A percentile compares a stretch with the other conserved stretches of the same genome.
Conservation (phyloP, 441 rosid species). For the Mallotus repandus region DNA sequence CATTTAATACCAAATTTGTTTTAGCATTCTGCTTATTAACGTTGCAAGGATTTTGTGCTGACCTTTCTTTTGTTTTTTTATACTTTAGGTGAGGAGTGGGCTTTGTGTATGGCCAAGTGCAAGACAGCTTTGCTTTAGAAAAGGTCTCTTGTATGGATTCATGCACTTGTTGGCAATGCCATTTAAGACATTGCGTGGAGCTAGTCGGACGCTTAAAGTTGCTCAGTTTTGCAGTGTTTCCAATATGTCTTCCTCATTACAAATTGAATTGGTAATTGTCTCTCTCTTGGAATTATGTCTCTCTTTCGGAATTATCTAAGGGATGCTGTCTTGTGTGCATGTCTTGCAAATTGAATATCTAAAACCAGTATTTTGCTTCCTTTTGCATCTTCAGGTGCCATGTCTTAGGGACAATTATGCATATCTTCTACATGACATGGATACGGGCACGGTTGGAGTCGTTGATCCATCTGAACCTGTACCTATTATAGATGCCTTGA, state of each 20-base stretch:
- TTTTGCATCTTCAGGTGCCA: constrained; percentile 63
- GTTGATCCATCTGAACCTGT: constrained; percentile 95
- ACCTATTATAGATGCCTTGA: constrained; percentile 82
- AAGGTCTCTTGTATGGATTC: constrained; percentile 78
- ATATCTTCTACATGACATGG: constrained; percentile 84
- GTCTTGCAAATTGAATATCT: not conserved
- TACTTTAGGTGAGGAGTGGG: constrained; percentile 54
- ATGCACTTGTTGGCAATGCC: constrained; percentile 73
- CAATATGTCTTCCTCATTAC: constrained; percentile 69
- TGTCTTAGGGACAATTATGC: constrained; percentile 89
- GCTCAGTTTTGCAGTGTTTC: constrained; percentile 85
- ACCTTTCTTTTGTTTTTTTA: constrained; percentile 7
- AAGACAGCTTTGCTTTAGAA: constrained; percentile 76
- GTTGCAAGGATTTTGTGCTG: not conserved
- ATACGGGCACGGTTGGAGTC: constrained; percentile 97
- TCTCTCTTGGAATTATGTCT: no score
- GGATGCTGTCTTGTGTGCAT: constrained; percentile 1
- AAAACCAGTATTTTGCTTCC: not conserved
- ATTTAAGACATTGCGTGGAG: constrained; percentile 83
- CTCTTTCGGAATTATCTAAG: not conserved
- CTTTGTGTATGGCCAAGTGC: constrained; percentile 74
- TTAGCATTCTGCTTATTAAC: not conserved
- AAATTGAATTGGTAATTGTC: constrained; percentile 74
- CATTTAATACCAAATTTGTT: not conserved
- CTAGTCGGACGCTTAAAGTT: constrained; percentile 80